Evolutionary conservation across 2,329 filamentous ascomycete genomes (phyloP).

Genomic region (Beauveria varroae): DNA sequence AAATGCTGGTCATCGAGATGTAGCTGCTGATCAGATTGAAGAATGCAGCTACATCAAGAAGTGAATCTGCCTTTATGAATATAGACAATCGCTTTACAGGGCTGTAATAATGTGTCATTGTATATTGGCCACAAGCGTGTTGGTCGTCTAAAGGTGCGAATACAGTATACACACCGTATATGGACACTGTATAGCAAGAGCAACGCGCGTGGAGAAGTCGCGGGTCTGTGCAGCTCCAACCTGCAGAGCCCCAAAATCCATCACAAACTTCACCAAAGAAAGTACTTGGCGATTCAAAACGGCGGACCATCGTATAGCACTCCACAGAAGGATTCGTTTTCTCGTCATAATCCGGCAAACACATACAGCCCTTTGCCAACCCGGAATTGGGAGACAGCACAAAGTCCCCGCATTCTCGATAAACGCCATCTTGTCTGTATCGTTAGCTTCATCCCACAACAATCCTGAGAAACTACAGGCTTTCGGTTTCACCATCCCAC

Average conservation of each 20-base stretch:
- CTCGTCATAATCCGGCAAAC: neutral
- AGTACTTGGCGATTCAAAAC: neutral
- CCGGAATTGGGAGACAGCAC: neutral
- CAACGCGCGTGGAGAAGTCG: neutral
- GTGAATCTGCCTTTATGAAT: too few species aligned
- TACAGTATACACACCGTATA: neutral
- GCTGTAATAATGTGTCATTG: too few species aligned
- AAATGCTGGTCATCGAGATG: neutral
- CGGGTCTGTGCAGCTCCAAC: neutral
- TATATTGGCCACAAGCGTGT: neutral
- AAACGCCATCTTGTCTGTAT: neutral
- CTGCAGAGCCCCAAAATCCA: neutral
- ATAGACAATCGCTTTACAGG: too few species aligned
- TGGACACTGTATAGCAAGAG: neutral
- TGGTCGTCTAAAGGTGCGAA: constrained; percentile 4
- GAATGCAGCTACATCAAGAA: too few species aligned
- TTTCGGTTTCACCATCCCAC: neutral
- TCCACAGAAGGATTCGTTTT: neutral
- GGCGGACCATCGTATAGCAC: neutral
- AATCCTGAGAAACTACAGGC: neutral
- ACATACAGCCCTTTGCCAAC: neutral
- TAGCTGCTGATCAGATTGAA: neutral
- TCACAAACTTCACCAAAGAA: neutral
- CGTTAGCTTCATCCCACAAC: neutral
- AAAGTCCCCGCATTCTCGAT: constrained; percentile 8